Conservation (phyloP, 2,329 filamentous ascomycete species). For the Trichophyton schoenleinii region DNA sequence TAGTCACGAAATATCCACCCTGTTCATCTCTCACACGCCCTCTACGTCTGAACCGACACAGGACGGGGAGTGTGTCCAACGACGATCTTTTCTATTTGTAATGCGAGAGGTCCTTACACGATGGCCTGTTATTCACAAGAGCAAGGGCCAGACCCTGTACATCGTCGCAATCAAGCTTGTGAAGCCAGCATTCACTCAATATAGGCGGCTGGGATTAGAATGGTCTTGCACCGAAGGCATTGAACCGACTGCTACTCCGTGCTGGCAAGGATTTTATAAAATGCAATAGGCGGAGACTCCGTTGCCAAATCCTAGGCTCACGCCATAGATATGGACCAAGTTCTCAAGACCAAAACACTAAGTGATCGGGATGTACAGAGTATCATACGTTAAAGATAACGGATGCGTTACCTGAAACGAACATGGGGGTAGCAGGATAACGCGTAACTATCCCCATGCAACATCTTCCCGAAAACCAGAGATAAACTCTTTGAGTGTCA, state of each 20-base stretch:
- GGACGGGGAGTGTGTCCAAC: not conserved
- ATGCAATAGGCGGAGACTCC: too few relatives aligned
- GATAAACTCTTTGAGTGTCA: not conserved
- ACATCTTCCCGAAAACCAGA: not conserved
- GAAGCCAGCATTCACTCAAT: not conserved
- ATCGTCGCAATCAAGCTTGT: not conserved
- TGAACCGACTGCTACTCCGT: not conserved
- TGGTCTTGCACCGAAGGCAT: not conserved
- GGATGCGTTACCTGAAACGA: not conserved
- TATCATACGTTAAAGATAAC: not conserved
- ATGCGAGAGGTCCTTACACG: not conserved
- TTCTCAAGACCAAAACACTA: too few relatives aligned
- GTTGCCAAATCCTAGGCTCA: too few relatives aligned
- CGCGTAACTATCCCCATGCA: not conserved
- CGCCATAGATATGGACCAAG: too few relatives aligned
- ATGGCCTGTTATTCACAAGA: not conserved
- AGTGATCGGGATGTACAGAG: too few relatives aligned
- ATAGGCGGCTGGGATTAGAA: not conserved
- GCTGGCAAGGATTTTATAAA: not conserved
- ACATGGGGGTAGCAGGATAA: not conserved
- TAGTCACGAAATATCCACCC: too few relatives aligned
- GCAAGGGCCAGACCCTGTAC: not conserved
- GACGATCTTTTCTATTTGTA: not conserved
- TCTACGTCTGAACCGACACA: not conserved
- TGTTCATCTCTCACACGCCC: too few relatives aligned